Conservation (phyloP, 2,329 filamentous ascomycete genomes). For the Microsporum ferrugineum region DNA sequence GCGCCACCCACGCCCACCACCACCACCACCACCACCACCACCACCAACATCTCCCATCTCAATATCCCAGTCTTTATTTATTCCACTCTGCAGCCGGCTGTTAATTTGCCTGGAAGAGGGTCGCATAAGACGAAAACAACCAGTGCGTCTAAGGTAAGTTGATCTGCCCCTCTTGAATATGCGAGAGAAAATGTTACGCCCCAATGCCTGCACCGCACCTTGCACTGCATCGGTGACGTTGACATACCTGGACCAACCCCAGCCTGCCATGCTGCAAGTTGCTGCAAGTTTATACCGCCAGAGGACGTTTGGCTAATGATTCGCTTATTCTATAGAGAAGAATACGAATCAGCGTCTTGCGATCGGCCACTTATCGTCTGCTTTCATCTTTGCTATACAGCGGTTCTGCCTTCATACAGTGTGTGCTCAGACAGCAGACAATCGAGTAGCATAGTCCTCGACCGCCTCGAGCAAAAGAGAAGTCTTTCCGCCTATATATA, state of each 20-base stretch:
- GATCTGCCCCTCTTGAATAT: too few species aligned
- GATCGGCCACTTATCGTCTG: not conserved
- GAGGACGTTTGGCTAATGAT: not conserved
- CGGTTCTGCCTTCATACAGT: not conserved
- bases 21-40: not conserved
- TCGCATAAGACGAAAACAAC: not conserved
- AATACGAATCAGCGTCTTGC: constrained; percentile 1
- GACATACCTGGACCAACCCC: not conserved
- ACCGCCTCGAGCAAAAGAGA: not conserved
- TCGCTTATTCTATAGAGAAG: not conserved
- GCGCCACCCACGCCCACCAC: not conserved
- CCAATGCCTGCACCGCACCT: not conserved
- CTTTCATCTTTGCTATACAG: not conserved
- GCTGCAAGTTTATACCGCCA: not conserved
- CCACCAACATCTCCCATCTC: not conserved
- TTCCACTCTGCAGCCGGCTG: not conserved
- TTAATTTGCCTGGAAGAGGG: not conserved
- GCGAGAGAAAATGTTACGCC: not conserved
- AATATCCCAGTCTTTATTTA: not conserved
- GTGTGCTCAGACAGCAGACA: not conserved
- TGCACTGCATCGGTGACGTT: not conserved
- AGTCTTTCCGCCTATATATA: not conserved
- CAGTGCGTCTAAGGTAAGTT: too few species aligned
- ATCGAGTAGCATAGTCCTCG: not conserved
- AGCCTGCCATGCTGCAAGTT: not conserved